Conservation (phyloP, 1,139 yeast genomes). For the Meyerozyma athensensis region DNA sequence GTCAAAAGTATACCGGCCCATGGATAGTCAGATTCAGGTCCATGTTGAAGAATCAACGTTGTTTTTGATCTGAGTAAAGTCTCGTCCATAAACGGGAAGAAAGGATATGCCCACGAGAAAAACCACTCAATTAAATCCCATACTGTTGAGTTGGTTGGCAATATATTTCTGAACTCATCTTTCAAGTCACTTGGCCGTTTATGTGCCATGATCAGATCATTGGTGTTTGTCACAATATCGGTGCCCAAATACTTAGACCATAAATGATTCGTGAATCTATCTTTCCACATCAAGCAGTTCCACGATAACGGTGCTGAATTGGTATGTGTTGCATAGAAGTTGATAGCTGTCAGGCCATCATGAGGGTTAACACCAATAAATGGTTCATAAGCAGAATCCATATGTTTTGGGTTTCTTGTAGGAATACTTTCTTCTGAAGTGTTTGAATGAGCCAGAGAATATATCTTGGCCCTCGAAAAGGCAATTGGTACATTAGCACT, state of each 20-base stretch:
- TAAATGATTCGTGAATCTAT: background rate
- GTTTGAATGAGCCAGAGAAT: background rate
- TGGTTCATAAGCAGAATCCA: background rate
- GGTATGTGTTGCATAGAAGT: background rate
- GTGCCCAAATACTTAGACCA: background rate
- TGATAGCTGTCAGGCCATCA: background rate
- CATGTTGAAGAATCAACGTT: background rate
- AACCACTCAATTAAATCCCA: conserved; percentile 29
- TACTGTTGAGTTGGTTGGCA: background rate
- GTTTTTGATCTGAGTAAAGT: conserved; percentile 13
- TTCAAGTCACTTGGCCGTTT: background rate
- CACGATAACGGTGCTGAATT: background rate
- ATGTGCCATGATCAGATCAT: background rate
- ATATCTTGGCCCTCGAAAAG: background rate
- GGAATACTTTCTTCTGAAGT: too few species aligned
- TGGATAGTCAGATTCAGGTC: conserved; percentile 34
- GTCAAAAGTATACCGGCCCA: conserved; percentile 38
- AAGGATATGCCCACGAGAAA: conserved; percentile 43
- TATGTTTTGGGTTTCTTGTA: too few species aligned
- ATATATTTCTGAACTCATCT: background rate
- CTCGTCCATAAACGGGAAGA: conserved; percentile 50
- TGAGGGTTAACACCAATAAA: background rate
- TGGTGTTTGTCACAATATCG: background rate
- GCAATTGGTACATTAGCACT: background rate
- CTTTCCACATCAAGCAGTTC: background rate